Evolutionary conservation across 2,329 filamentous ascomycete species (phyloP).

Genomic region (Colletotrichum sojae): DNA sequence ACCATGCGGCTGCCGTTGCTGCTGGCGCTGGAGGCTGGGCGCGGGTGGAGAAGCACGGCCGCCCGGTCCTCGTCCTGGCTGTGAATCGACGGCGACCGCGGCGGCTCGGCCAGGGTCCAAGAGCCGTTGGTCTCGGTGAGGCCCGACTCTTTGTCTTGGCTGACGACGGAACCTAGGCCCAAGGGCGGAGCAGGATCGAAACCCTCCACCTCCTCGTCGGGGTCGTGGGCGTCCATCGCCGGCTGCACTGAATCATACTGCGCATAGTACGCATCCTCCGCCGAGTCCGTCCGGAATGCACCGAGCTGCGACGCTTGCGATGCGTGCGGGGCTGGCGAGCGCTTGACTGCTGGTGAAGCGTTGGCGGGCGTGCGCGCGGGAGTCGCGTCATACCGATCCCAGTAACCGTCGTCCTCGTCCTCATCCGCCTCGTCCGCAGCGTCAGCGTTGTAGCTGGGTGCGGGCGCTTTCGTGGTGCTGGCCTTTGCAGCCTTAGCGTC

Average conservation of each 20-base stretch:
- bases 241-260: constrained; percentile 85
- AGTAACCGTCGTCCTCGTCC: constrained; percentile 83
- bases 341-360: constrained; percentile 66
- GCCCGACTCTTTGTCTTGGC: constrained; percentile 46
- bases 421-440: constrained; percentile 55
- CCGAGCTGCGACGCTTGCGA: constrained; percentile 43
- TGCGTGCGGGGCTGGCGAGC: constrained; percentile 71
- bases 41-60: constrained; percentile 64
- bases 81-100: constrained; percentile 53
- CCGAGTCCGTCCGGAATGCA: constrained; percentile 51
- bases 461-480: constrained; percentile 32
- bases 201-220: constrained; percentile 73
- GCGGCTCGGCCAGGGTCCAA: constrained; percentile 62
- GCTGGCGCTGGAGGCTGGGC: constrained; percentile 71
- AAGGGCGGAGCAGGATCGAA: constrained; percentile 52
- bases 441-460: constrained; percentile 36
- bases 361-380: constrained; percentile 67
- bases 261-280: constrained; percentile 81
- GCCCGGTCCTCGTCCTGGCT: constrained; percentile 53
- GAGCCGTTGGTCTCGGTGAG: constrained; percentile 55
- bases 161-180: constrained; percentile 44
- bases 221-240: constrained; percentile 84
- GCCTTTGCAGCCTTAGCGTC: constrained; percentile 49
- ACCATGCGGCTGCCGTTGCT: constrained; percentile 71
- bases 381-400: constrained; percentile 83